phyloP scores from a whole-genome alignment of 768 basidiomycete species.

The Leccinum ochraceum region DNA sequence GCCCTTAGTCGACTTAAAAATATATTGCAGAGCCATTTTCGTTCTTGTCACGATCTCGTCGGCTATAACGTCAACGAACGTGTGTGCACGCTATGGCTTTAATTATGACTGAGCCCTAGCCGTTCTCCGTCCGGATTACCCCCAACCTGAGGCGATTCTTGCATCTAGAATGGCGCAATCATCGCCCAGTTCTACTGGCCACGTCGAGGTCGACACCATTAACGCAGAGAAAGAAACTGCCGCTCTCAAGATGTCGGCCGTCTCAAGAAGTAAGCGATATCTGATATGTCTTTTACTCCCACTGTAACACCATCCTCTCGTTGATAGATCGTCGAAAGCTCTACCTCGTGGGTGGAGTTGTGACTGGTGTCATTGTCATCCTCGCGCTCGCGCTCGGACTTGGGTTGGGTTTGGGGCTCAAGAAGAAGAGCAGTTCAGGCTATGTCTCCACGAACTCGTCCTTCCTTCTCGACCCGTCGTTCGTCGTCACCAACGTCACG shows the following conservation, averaged over 20 bases:
- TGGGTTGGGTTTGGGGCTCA: conserved; percentile 31
- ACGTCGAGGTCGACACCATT: not conserved
- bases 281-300: not conserved
- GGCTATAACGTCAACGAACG: conserved; percentile 19
- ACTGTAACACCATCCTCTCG: not conserved
- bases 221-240: conserved; percentile 7
- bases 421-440: conserved; percentile 17
- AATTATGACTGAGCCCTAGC: conserved; percentile 2
- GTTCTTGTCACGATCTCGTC: not conserved
- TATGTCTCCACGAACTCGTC: conserved; percentile 28
- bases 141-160: not conserved
- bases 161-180: conserved; percentile 10
- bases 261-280: conserved; percentile 9
- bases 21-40: not conserved
- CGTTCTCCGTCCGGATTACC: not conserved
- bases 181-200: conserved; percentile 5
- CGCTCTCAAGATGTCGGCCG: not conserved
- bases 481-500: conserved; percentile 30
- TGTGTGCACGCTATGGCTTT: conserved; percentile 5
- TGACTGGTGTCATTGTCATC: conserved; percentile 14
- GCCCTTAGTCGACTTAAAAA: not conserved
- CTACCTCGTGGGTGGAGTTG: conserved; percentile 16
- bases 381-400: conserved; percentile 30
- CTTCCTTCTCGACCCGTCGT: conserved; percentile 32
- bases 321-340: conserved; percentile 23